Evolutionary conservation across 345 rosid genomes (phyloP), one percentile per base, ranked within the genome.

Genomic region (Turnera subulata): DNA sequence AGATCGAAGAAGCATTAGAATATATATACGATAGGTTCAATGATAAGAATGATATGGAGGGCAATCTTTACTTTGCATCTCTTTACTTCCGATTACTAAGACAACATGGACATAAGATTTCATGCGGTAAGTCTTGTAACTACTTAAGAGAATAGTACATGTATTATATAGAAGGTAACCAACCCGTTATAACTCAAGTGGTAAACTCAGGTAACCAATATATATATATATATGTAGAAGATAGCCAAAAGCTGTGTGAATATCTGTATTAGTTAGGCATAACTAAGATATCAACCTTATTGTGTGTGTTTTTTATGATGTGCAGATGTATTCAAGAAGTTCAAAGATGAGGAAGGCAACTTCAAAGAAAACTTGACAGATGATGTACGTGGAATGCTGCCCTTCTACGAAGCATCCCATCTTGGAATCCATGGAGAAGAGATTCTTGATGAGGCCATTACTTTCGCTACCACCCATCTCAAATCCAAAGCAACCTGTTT

Each of bases 321-420:
- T 29, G 4, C 72, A 75, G 81, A 71, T 58, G 43, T 66, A 20
- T 72, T 72, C 18, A 49, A 65, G 4, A 76, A 66, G 64, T 63
- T 66, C 43, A 69, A 46, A 18, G 61, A 64, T 29, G 63, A 32
- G 2, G 37, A 62, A 12, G 62, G 63, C 9, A 53, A 42, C 2
- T 73, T 59, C 55, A 56, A 39, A 17, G 57, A 49, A 14, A 42
- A 47, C 10, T 26, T 62, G 2, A 29, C 0, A 0, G 16, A 11
- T 8, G 76, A 71, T 12, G 56, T 61, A 7, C 29, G n/a, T 22
- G 82, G 69, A 22, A 5, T 73, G 49, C 35, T 71, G 17, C 57
- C 69, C 21, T 72, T 82, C 8, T 82, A 77, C 17, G 79, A 79
- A 47, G 78, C 76, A 0, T 55, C 82, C 1, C 66, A 75, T 53